Conservation (phyloP, 805 yeast genomes). For the Wickerhamia fluorescens region DNA sequence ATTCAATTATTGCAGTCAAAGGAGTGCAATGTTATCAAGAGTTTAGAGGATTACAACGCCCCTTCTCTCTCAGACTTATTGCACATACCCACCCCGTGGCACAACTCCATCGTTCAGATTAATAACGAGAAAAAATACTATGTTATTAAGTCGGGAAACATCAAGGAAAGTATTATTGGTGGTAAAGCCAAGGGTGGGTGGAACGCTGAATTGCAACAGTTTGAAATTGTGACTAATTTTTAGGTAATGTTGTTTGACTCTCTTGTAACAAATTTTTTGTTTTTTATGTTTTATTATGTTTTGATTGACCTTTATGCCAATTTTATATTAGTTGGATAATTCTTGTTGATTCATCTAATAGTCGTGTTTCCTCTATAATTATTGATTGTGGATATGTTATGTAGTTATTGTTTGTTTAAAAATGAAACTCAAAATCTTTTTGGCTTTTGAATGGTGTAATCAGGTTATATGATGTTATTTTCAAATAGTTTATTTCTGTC, state of each 20-base stretch:
- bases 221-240: slow-evolving; percentile 1
- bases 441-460: too few species aligned
- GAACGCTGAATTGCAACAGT: slow-evolving; percentile 9
- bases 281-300: slow-evolving; percentile 1
- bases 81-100: slow-evolving; percentile 67
- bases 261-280: slow-evolving; percentile 1
- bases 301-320: too few species aligned
- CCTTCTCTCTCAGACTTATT: slow-evolving; percentile 46
- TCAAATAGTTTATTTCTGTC: too few species aligned
- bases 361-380: too few species aligned
- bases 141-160: slow-evolving; percentile 17
- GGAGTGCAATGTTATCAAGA: slow-evolving; percentile 40
- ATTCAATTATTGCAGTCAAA: slow-evolving; percentile 37
- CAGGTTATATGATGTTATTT: too few species aligned
- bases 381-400: too few species aligned
- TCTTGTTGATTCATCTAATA: too few species aligned
- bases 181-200: slow-evolving; percentile 18
- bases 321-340: too few species aligned
- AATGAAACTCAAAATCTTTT: too few species aligned
- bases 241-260: too few species aligned
- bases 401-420: too few species aligned
- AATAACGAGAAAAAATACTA: slow-evolving; percentile 22
- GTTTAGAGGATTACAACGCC: slow-evolving; percentile 31
- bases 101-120: slow-evolving; percentile 43
- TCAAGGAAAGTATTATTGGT: slow-evolving; percentile 2